Evolutionary conservation across 352 stramenopile species (phyloP).

Genomic region (Phytophthora pini): DNA sequence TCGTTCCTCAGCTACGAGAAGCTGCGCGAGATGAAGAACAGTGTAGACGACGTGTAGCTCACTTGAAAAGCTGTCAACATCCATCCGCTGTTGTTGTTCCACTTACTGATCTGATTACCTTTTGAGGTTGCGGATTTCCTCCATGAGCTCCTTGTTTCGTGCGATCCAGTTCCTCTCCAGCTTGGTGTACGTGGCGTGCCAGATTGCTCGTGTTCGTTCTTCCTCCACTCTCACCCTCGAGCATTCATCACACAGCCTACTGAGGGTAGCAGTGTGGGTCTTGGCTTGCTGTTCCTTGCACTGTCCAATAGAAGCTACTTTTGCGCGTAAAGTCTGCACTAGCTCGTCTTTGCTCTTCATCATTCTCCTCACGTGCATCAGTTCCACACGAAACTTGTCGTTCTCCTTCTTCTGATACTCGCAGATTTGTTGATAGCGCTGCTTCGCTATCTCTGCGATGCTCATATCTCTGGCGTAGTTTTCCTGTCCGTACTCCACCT

Average conservation of each 20-base stretch:
- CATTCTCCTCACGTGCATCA: constrained; percentile 7
- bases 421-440: background rate
- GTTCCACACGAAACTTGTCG: constrained; percentile 2
- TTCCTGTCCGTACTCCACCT: constrained; percentile 6
- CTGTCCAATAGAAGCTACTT: constrained; percentile 5
- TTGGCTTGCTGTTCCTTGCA: constrained; percentile 8
- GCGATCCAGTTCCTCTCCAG: background rate
- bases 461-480: constrained; percentile 3
- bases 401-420: constrained; percentile 4
- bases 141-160: background rate
- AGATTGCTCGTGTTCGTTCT: constrained; percentile 5
- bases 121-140: background rate
- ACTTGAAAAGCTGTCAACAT: background rate
- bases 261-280: constrained; percentile 1
- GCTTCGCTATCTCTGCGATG: background rate
- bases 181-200: background rate
- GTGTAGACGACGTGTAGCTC: constrained; percentile 40
- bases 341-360: constrained; percentile 1
- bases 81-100: too few relatives aligned
- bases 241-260: background rate
- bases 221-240: background rate
- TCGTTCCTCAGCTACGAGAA: constrained; percentile 88
- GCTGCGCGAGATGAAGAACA: constrained; percentile 60
- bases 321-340: constrained; percentile 2
- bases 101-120: background rate